Evolutionary conservation across 73 alveolate genomes (phyloP), one percentile per base, ranked within the genome.

Genomic region (Uronychia setigera): DNA sequence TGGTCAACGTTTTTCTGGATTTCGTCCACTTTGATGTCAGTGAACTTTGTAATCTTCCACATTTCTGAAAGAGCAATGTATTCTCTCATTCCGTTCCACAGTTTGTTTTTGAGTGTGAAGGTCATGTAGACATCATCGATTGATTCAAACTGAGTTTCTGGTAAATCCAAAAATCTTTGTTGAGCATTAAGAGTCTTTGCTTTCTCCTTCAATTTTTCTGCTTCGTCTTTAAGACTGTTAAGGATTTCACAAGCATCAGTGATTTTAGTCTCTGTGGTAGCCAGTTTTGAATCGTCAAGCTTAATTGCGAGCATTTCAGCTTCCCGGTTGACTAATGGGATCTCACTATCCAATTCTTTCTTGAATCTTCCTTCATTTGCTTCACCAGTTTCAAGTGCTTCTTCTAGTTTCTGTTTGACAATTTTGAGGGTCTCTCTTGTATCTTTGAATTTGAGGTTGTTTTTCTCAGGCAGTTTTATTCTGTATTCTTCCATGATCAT

Each of bases 21-120:
- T 27, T 89, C 93, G 59, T 96, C 99, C 31, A 95, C 96, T 60
- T 96, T 93, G 27, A 96, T 96, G 60, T 88, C 91, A 14, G 80
- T 67, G 79, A 96, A 93, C 33, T 88, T 82, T 31, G 97, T 96
- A 77, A 83, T 88, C 33, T 84, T 59, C 98, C 99, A 96, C 26
- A 84, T 89, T 83, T 84, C 80, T 27, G 93, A 90, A 29, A 86
- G 86, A 26, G 82, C 92, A 32, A 81, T 79, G 97, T 96, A 93
- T 79, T 94, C 96, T 35, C 92, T 87, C 14, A 93, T 80, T 1
- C 98, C 96, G 26, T 83, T 80, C 99, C 99, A 96, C 85, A 96
- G 91, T 30, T 87, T 86, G 77, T 84, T 76, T 77, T 93, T 87
- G 26, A 94, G 80, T 58, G 93, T 93, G 75, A 91, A 90, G 80